These are phyloP conservation scores for Malania oleifera DNA, from an alignment of 164 flowering plant species.

Conservation along the genomic window DNA sequence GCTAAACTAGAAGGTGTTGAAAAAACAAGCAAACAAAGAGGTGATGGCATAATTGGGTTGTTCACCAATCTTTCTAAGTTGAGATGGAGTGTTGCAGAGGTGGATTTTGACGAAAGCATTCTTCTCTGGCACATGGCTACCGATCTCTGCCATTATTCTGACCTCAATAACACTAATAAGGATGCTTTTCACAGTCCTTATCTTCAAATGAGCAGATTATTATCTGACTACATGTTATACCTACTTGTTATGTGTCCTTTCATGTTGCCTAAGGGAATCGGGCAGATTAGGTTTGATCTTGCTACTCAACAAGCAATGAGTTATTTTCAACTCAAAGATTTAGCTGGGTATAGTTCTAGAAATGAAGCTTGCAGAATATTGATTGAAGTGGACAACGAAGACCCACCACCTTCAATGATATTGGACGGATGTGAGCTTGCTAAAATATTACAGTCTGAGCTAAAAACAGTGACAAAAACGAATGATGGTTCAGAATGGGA, in stretches of 20 bases:
- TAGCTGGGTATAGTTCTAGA: too few species aligned
- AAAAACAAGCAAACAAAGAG: background rate
- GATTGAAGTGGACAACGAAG: too few species aligned
- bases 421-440: background rate
- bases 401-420: background rate
- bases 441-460: background rate
- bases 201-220: background rate
- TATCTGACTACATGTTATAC: conserved; percentile 12
- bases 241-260: conserved; percentile 3
- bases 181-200: background rate
- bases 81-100: background rate
- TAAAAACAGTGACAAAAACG: background rate
- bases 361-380: too few species aligned
- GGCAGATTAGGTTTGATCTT: background rate
- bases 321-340: too few species aligned
- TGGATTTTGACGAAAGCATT: conserved; percentile 6
- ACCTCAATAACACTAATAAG: background rate
- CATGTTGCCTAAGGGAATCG: conserved; percentile 10
- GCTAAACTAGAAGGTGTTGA: background rate
- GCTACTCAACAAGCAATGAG: background rate
- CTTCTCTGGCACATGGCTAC: conserved; percentile 12
- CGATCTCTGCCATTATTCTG: conserved; percentile 1
- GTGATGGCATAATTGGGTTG: background rate
- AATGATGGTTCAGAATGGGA: background rate
- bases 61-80: background rate